Evolutionary conservation across 441 rosid species (phyloP).

Genomic region (Aquilaria agallochum): DNA sequence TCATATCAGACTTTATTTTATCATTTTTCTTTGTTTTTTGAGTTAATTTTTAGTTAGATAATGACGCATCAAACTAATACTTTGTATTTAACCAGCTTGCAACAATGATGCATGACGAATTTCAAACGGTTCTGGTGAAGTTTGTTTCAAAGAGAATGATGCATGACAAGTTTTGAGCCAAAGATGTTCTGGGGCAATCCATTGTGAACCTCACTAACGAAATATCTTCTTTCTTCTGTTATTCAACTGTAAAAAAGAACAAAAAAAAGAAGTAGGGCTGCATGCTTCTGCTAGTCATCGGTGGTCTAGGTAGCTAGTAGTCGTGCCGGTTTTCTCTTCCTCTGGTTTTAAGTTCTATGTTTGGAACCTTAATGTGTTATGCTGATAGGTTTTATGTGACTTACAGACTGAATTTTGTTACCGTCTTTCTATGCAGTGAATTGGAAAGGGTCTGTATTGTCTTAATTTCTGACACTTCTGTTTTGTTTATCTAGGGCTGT

Average conservation of each 20-base stretch:
- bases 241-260: not conserved
- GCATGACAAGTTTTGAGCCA: conserved; percentile 8
- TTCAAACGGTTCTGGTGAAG: conserved; percentile 13
- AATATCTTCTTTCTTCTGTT: not conserved
- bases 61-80: conserved; percentile 12
- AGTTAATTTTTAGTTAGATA: conserved; percentile 1
- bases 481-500: conserved; percentile 33
- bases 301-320: no score
- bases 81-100: conserved; percentile 38
- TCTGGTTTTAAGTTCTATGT: no score
- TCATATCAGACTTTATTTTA: not conserved
- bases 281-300: no score
- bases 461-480: conserved; percentile 10
- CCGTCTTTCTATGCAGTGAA: no score
- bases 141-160: conserved; percentile 17
- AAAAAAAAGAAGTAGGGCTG: no score
- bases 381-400: no score
- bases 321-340: no score
- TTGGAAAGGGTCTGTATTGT: no score
- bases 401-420: no score
- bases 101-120: conserved; percentile 52
- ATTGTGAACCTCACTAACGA: not conserved
- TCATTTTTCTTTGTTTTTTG: conserved; percentile 8
- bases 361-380: no score
- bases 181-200: conserved; percentile 10